Percentiles rank a stretch among this genome's conserved stretches.
Evolutionary conservation across 148 eudicot genomes (phyloP).

Genomic region (Spergularia bocconei): DNA sequence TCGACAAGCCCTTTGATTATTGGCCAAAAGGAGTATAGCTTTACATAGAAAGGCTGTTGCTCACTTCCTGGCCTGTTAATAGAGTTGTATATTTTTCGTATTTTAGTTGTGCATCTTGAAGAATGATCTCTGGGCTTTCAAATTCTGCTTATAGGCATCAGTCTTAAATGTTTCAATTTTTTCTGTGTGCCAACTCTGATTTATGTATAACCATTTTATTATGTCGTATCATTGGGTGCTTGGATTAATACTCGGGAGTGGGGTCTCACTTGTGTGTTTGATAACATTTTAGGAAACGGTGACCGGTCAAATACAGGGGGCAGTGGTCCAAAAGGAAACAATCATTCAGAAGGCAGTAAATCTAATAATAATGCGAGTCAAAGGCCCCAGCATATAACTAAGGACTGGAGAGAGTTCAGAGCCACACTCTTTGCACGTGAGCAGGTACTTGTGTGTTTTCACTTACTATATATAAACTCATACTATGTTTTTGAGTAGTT

Average conservation of each 20-base stretch:
- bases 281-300: conserved; percentile 50
- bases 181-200: neutral
- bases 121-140: neutral
- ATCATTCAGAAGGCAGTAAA: conserved; percentile 56
- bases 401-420: conserved; percentile 98
- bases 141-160: neutral
- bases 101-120: neutral
- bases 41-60: neutral
- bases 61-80: neutral
- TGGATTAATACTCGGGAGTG: neutral
- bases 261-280: conserved; percentile 13
- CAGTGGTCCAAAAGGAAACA: conserved; percentile 57
- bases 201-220: neutral
- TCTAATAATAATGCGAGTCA: conserved; percentile 43
- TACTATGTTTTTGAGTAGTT: neutral
- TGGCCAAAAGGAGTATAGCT: neutral
- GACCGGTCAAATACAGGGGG: conserved; percentile 61
- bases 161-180: neutral
- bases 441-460: conserved; percentile 46
- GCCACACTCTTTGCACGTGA: conserved; percentile 69
- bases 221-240: neutral
- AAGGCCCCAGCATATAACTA: conserved; percentile 45
- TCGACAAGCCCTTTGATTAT: neutral
- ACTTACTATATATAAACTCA: neutral
- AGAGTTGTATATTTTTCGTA: neutral